phyloP scores from a whole-genome alignment of 148 eudicot genomes.

The Amaranthus palmeri region DNA sequence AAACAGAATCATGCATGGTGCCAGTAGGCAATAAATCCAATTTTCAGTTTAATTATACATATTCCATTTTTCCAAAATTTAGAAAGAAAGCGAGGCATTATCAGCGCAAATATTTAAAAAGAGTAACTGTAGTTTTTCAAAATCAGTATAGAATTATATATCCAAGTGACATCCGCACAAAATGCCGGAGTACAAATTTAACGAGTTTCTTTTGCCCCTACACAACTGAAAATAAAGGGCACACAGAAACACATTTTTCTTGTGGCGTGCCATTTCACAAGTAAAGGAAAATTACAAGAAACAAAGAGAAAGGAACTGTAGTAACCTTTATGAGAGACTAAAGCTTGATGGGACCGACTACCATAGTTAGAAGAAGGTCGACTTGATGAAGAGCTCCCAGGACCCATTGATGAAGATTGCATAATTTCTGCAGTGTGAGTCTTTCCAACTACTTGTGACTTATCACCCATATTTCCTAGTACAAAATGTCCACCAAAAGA shows the following conservation, averaged over 20 bases:
- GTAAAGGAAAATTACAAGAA: not conserved
- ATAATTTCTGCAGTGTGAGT: constrained; percentile 36
- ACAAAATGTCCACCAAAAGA: constrained; percentile 24
- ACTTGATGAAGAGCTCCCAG: constrained; percentile 40
- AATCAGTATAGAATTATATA: not conserved
- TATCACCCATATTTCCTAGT: constrained; percentile 39
- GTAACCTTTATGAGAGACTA: constrained; percentile 64
- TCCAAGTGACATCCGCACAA: not conserved
- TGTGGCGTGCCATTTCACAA: not conserved
- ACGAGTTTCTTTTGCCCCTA: not conserved
- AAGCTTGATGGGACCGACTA: constrained; percentile 47
- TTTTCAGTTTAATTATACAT: no score
- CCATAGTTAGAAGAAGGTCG: constrained; percentile 62
- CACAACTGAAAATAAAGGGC: not conserved
- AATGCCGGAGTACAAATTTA: not conserved
- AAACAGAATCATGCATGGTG: no score
- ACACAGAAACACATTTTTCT: not conserved
- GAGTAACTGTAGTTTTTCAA: no score
- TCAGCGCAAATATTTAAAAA: no score
- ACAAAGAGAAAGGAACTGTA: not conserved
- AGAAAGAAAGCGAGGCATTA: no score
- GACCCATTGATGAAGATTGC: constrained; percentile 29
- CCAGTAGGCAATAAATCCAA: no score
- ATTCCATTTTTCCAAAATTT: no score
- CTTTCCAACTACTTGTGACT: constrained; percentile 44